phyloP scores from a whole-genome alignment of 2,329 filamentous ascomycete species.

The Phoma sp. region DNA sequence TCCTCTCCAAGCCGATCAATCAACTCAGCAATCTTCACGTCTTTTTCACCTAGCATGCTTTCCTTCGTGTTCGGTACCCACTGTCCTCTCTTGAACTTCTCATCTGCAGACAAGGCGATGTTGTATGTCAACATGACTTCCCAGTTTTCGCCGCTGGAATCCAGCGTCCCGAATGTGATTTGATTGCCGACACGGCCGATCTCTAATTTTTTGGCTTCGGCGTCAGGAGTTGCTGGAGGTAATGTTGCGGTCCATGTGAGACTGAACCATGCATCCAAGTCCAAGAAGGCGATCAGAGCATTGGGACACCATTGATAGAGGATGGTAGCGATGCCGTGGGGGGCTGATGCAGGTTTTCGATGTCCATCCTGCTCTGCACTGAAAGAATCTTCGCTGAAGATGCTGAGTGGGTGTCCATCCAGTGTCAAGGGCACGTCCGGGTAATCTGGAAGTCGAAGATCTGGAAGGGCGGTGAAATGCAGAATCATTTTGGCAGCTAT shows the following conservation, averaged over 20 bases:
- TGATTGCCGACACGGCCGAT: slow-evolving; percentile 33
- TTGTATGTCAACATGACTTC: slow-evolving; percentile 32
- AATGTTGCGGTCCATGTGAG: slow-evolving; percentile 28
- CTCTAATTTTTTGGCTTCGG: slow-evolving; percentile 25
- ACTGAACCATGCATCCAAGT: slow-evolving; percentile 36
- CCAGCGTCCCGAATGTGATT: slow-evolving; percentile 32
- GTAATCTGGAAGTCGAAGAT: slow-evolving; percentile 5
- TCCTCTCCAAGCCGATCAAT: slow-evolving; percentile 13
- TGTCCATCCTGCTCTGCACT: background rate
- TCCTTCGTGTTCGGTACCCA: slow-evolving; percentile 32
- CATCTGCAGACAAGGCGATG: slow-evolving; percentile 1
- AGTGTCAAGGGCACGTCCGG: background rate
- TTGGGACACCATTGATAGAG: slow-evolving; percentile 31
- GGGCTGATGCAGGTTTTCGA: slow-evolving; percentile 2
- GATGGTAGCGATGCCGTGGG: slow-evolving; percentile 24
- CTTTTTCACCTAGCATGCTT: slow-evolving; percentile 28
- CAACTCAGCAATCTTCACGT: slow-evolving; percentile 18
- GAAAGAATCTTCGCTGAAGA: slow-evolving; percentile 12
- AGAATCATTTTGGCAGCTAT: background rate
- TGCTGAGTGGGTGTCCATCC: slow-evolving; percentile 6
- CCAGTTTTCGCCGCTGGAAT: slow-evolving; percentile 27
- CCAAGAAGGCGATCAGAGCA: slow-evolving; percentile 27
- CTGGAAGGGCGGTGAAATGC: background rate
- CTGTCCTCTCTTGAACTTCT: slow-evolving; percentile 9
- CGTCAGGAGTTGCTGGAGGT: background rate